Base-by-base conservation (phyloP, 2,329 filamentous ascomycete species). In the Aquanectria penicillioides region DNA sequence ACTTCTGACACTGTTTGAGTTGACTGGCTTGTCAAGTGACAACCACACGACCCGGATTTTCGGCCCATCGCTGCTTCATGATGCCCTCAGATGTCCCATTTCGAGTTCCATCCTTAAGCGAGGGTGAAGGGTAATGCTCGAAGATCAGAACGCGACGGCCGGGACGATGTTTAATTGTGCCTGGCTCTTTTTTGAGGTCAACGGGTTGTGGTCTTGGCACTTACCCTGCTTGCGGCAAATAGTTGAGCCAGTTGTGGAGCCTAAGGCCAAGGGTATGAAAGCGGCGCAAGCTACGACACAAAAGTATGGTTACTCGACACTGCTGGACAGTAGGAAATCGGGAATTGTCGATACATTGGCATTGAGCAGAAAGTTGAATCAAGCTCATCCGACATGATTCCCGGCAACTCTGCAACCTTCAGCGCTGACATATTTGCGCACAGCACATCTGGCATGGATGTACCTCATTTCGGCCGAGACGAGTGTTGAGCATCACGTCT, bases 1-100 rank as follows among this genome's bases (percentile, higher is more conserved):
- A 9, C 44, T 37, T 5, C 43, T 59, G 55, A 58, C 33, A 58
- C 55, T 13, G 28, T 23, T 29, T 36, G 48, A 58, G 40, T 52
- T 18, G 17, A 20, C 20, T 22, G 22, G 18, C 29, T 7, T 12
- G 12, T 13, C 15, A 40, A 47, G 25, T 26, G 40, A 41, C 33
- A 37, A 20, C 26, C 10, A 29, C 17, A 18, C 22, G 28, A 20
- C 48, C 26, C 11, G 20, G 17, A 13, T 11, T 8, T 26, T 17
- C 33, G 18, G 41, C 48, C 41, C 34, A 20, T 26, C 20, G 18
- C 10, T 26, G 41, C 33, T 20, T 41, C 36, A 25, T 12, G 47
- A 26, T 25, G 41, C 36, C 34, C 8, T 34, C 15, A 22, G 12
- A 13, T 28, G 49, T 40, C 28, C 28, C 34, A 58, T 9, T 5